Percentiles rank a stretch among this genome's conserved stretches.
These are phyloP conservation scores for Agrocybe pediades DNA, from an alignment of 768 basidiomycete genomes.

Conservation along the genomic window DNA sequence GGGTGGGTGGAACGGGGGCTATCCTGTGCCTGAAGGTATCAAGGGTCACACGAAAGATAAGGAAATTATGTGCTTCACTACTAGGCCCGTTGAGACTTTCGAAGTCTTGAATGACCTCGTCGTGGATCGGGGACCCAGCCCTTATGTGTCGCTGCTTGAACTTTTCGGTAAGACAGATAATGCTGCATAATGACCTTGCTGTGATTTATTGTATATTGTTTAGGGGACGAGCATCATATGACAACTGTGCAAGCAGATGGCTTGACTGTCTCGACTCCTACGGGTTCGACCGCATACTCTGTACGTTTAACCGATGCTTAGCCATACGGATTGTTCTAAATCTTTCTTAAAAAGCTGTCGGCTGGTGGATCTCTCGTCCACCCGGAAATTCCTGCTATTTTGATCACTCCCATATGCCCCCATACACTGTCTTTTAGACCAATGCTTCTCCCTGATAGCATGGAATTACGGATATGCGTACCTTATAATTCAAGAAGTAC, in stretches of 20 bases:
- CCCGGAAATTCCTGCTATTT: slow-evolving; percentile 94
- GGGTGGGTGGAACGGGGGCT: slow-evolving; percentile 60
- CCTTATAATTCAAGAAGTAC: slow-evolving; percentile 98
- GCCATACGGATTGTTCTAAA: slow-evolving; percentile 7
- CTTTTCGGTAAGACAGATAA: slow-evolving; percentile 78
- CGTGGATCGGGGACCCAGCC: slow-evolving; percentile 96
- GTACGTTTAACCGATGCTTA: slow-evolving; percentile 44
- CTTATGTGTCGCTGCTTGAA: slow-evolving; percentile 94
- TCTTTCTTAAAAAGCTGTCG: slow-evolving; percentile 64
- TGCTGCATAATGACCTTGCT: slow-evolving; percentile 1
- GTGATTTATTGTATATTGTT: neutral
- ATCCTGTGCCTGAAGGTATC: slow-evolving; percentile 41
- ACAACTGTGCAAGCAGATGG: slow-evolving; percentile 99
- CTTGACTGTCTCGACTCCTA: slow-evolving; percentile 92
- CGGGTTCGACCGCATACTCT: slow-evolving; percentile 98
- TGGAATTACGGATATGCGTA: slow-evolving; percentile 98
- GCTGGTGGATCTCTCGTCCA: slow-evolving; percentile 98
- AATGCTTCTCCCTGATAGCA: slow-evolving; percentile 97
- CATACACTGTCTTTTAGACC: slow-evolving; percentile 98
- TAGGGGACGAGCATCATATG: slow-evolving; percentile 96
- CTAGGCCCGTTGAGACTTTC: slow-evolving; percentile 92
- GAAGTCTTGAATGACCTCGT: slow-evolving; percentile 97
- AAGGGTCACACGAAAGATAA: slow-evolving; percentile 73
- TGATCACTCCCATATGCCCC: slow-evolving; percentile 97
- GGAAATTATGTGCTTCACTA: slow-evolving; percentile 98